phyloP scores from a whole-genome alignment of 2,329 filamentous ascomycete species.

The Aspergillus calidoustus region DNA sequence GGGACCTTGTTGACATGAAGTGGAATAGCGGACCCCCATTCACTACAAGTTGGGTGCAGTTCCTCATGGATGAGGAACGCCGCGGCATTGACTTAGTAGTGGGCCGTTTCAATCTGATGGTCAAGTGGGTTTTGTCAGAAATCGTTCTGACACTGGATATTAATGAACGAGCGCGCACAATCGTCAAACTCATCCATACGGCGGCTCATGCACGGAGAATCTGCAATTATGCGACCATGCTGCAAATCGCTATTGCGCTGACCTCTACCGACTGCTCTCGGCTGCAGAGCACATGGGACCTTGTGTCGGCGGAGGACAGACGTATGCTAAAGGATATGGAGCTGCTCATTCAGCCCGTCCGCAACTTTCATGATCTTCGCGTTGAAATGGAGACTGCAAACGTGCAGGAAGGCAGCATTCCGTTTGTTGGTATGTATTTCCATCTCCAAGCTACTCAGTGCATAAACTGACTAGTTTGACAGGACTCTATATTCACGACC shows the following conservation, averaged over 20 bases:
- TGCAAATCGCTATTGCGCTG: constrained; percentile 67
- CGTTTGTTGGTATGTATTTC: constrained; percentile 61
- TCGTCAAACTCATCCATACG: constrained; percentile 68
- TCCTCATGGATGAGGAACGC: constrained; percentile 58
- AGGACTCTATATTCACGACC: constrained; percentile 68
- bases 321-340: constrained; percentile 63
- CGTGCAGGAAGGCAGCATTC: constrained; percentile 65
- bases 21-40: constrained; percentile 62
- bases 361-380: constrained; percentile 67
- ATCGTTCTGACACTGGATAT: constrained; percentile 62
- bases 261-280: constrained; percentile 63
- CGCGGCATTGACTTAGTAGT: constrained; percentile 68
- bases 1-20: constrained; percentile 66
- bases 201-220: constrained; percentile 62
- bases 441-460: not conserved
- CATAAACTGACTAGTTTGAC: constrained; percentile 9
- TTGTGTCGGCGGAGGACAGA: constrained; percentile 60
- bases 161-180: constrained; percentile 62
- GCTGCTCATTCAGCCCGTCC: constrained; percentile 63
- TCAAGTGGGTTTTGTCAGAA: constrained; percentile 69
- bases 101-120: constrained; percentile 68
- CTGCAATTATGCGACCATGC: constrained; percentile 69
- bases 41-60: constrained; percentile 65
- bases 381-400: constrained; percentile 66
- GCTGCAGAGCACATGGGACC: constrained; percentile 62